Percentiles rank a stretch among this genome's conserved stretches.
These are phyloP conservation scores for Flaveria trinervia DNA, from an alignment of 129 eudicot genomes.

Conservation along the genomic window DNA sequence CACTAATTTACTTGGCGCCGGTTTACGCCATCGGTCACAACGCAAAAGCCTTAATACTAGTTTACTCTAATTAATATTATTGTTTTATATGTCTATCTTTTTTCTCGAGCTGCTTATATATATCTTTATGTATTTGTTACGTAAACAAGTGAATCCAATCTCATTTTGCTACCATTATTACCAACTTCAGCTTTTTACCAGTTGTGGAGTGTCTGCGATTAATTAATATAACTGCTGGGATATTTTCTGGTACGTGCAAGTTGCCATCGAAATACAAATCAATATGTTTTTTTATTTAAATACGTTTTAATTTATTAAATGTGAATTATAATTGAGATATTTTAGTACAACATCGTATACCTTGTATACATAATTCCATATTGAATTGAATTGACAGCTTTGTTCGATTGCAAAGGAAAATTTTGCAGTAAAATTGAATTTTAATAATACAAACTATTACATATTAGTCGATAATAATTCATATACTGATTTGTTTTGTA, in stretches of 20 bases:
- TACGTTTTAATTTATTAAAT: not conserved
- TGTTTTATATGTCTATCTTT: too few relatives aligned
- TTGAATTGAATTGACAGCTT: not conserved
- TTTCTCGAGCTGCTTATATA: too few relatives aligned
- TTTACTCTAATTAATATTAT: too few relatives aligned
- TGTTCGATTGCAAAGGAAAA: not conserved
- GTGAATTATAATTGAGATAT: constrained; percentile 20
- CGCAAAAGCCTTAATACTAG: too few relatives aligned
- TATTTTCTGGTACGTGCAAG: constrained; percentile 11
- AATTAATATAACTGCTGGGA: constrained; percentile 17
- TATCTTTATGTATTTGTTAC: constrained; percentile 22
- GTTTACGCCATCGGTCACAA: too few relatives aligned
- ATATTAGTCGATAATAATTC: too few relatives aligned
- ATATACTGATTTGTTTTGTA: too few relatives aligned
- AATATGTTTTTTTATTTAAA: not conserved
- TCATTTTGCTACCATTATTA: constrained; percentile 19
- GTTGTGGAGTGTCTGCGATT: constrained; percentile 13
- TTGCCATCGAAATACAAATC: constrained; percentile 21
- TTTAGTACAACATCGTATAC: constrained; percentile 19
- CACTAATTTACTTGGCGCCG: too few relatives aligned
- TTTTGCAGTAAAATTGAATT: too few relatives aligned
- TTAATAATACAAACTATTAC: too few relatives aligned
- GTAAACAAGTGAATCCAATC: constrained; percentile 26
- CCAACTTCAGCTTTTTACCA: constrained; percentile 17
- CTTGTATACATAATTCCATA: constrained; percentile 4